phyloP scores from a whole-genome alignment of 2,329 filamentous ascomycete genomes.

The Pestalotiopsis sp. region DNA sequence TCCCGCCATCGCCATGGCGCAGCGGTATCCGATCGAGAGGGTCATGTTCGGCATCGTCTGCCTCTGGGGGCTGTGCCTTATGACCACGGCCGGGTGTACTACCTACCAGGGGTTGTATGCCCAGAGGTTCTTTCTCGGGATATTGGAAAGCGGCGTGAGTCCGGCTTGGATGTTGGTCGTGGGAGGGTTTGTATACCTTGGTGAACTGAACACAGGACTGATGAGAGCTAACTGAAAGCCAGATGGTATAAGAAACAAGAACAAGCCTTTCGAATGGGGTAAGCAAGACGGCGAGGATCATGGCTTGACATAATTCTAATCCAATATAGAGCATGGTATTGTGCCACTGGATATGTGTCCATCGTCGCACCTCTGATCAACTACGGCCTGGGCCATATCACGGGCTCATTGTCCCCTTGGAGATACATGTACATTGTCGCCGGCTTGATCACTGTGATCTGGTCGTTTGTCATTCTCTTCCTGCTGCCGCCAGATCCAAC shows the following conservation, averaged over 20 bases:
- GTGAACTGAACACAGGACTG: neutral
- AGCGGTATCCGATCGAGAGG: constrained; percentile 29
- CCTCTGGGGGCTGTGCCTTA: constrained; percentile 34
- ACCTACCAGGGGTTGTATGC: constrained; percentile 35
- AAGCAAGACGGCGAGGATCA: neutral
- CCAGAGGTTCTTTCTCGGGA: constrained; percentile 39
- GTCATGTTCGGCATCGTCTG: constrained; percentile 33
- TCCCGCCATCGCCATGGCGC: constrained; percentile 32
- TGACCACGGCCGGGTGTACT: constrained; percentile 35
- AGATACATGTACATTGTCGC: constrained; percentile 39
- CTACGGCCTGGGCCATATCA: constrained; percentile 36
- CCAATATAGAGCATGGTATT: neutral
- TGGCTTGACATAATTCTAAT: neutral
- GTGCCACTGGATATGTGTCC: neutral
- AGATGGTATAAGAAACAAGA: constrained; percentile 6
- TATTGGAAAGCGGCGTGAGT: constrained; percentile 36
- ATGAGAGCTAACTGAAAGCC: neutral
- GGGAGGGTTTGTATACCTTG: neutral
- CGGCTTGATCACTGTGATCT: constrained; percentile 31
- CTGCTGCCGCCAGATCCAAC: constrained; percentile 1
- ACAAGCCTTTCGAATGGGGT: constrained; percentile 1
- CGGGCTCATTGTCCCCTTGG: constrained; percentile 30
- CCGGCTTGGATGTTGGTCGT: constrained; percentile 2
- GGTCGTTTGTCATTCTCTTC: constrained; percentile 14
- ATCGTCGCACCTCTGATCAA: constrained; percentile 36